A percentile compares a stretch with the other conserved stretches of the same genome.
These are phyloP conservation scores for Zizania palustris DNA, from an alignment of 202 grass and related monocot genomes.

Conservation along the genomic window DNA sequence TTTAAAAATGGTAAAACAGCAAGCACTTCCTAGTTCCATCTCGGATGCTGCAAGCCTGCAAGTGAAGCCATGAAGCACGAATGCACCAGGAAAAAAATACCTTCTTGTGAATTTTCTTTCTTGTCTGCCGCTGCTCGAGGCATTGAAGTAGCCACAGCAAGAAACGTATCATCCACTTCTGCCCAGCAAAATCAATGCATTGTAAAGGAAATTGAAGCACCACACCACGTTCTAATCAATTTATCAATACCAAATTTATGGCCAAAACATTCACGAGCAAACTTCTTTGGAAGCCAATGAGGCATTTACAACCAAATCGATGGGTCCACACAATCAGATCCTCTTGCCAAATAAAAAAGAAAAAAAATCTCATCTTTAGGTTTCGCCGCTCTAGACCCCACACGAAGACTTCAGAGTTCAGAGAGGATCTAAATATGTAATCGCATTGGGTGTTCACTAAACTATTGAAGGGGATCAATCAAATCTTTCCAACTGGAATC, in stretches of 20 bases:
- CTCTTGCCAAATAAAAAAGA: not conserved
- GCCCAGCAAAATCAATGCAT: not conserved
- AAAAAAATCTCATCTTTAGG: not conserved
- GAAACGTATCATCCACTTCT: not conserved
- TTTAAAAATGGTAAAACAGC: not conserved
- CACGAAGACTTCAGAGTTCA: not conserved
- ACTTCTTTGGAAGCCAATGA: too few relatives aligned
- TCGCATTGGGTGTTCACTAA: slow-evolving; percentile 9
- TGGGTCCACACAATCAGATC: not conserved
- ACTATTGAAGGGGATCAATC: slow-evolving; percentile 24
- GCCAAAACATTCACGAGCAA: not conserved
- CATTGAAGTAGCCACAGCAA: not conserved
- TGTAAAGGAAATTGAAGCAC: not conserved
- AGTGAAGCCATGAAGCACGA: not conserved
- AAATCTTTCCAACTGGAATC: not conserved
- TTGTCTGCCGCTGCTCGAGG: slow-evolving; percentile 9
- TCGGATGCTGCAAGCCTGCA: not conserved
- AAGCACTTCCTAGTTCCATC: not conserved
- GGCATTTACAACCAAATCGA: not conserved
- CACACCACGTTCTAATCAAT: not conserved
- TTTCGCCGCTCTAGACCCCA: not conserved
- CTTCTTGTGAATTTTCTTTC: not conserved
- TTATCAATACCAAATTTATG: not conserved
- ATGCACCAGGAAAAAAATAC: not conserved
- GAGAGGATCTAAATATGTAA: slow-evolving; percentile 12